Evolutionary conservation across 768 basidiomycete species (phyloP), one percentile per base, ranked within the genome.

Genomic region (Suillus sp.): DNA sequence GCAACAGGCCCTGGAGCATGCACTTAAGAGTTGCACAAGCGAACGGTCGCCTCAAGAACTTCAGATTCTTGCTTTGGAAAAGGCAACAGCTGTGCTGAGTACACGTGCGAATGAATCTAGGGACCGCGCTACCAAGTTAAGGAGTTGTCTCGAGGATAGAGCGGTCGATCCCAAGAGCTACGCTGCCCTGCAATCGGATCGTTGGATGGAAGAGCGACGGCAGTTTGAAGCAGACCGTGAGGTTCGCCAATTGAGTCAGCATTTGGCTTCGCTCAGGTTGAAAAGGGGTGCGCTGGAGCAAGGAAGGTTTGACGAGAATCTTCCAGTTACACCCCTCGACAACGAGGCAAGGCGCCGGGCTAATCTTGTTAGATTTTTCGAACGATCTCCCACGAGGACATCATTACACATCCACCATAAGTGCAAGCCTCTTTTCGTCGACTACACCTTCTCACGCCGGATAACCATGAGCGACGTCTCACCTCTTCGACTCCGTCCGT

Each of bases 121-220:
- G 61, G 77, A 81, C 57, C 75, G 77, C 62, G 75, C 78, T 7
- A 75, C 74, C 51, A 78, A 75, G 61, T 73, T 85, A 38, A 78
- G 79, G 16, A 66, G 67, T 22, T 65, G 77, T 48, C 75, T 84
- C 20, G 67, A 72, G 0, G 76, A 80, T 57, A 74, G 79, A 58
- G 76, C 75, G 51, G 65, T 74, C 6, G 79, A 83, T 9, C 80
- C 80, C 0, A 68, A 64, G 7, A 66, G 66, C 20, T 81, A 78
- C 62, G 71, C 73, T 62, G 64, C 77, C 10, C 71, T 83, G 45
- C 79, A 83, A 63, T 78, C 77, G 1, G 78, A 84, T 56, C 78
- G 82, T 35, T 85, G 84, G 84, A 74, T 80, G 72, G 80, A 82
- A 64, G 85, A 86, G 66, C 78, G 78, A 64, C 74, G 79, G 62